These are phyloP conservation scores for Mucor saturninus DNA, from an alignment of 371 early-diverging fungal genomes.

Conservation along the genomic window DNA sequence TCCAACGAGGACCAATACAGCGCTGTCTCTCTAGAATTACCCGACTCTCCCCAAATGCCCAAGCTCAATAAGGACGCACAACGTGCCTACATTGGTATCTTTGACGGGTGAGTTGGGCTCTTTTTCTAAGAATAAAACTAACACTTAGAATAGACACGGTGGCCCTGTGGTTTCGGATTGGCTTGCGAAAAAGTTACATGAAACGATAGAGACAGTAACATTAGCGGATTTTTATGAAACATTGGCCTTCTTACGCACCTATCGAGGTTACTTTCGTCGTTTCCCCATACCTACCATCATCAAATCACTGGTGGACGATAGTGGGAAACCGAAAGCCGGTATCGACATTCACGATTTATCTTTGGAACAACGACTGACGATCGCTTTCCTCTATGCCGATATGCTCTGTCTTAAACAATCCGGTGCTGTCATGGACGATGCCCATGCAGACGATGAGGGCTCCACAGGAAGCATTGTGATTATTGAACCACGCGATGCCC, in stretches of 20 bases:
- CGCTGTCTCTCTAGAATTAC: conserved; percentile 43
- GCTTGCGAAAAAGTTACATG: conserved; percentile 49
- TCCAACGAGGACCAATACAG: conserved; percentile 54
- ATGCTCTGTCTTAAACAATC: conserved; percentile 33
- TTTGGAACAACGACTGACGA: conserved; percentile 61
- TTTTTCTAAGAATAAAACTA: conserved; percentile 10
- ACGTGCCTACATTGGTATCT: conserved; percentile 56
- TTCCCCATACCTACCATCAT: conserved; percentile 42
- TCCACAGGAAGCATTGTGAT: conserved; percentile 68
- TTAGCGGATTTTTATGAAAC: conserved; percentile 43
- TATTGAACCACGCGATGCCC: conserved; percentile 56
- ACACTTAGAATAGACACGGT: conserved; percentile 41
- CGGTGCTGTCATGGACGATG: conserved; percentile 18
- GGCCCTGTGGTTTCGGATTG: conserved; percentile 52
- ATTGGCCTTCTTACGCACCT: conserved; percentile 32
- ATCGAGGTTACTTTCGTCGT: conserved; percentile 53
- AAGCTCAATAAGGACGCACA: conserved; percentile 41
- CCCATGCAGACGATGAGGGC: conserved; percentile 51
- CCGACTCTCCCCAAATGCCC: conserved; percentile 11
- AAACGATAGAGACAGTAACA: conserved; percentile 43
- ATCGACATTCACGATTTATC: conserved; percentile 37
- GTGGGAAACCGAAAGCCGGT: conserved; percentile 19
- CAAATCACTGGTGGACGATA: conserved; percentile 29
- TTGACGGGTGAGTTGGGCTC: conserved; percentile 50
- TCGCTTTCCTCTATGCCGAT: conserved; percentile 62